Conservation (phyloP, 768 basidiomycete genomes). For the Leccinellum rugosiceps region DNA sequence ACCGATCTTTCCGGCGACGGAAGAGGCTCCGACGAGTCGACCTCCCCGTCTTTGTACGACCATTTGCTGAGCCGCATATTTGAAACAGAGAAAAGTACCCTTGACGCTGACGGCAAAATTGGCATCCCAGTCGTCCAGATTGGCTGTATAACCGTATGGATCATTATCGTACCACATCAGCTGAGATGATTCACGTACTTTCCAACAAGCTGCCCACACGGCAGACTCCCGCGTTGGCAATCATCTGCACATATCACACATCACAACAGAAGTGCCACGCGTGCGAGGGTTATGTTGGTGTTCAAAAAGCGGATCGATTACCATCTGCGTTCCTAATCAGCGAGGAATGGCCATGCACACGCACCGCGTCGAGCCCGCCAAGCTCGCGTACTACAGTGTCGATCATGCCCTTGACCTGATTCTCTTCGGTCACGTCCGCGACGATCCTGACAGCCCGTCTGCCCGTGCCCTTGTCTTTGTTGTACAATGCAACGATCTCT, state of each 20-base stretch:
- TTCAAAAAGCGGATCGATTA: background rate
- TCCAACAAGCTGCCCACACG: slow-evolving; percentile 1
- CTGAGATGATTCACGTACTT: slow-evolving; percentile 1
- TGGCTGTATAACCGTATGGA: slow-evolving; percentile 3
- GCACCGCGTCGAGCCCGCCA: slow-evolving; percentile 12
- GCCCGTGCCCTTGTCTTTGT: background rate
- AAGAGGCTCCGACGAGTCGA: slow-evolving; percentile 6
- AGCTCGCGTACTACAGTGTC: slow-evolving; percentile 1
- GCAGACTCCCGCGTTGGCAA: slow-evolving; percentile 14
- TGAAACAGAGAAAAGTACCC: slow-evolving; percentile 25
- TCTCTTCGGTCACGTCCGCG: slow-evolving; percentile 5
- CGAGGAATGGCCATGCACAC: slow-evolving; percentile 1
- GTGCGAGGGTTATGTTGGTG: background rate
- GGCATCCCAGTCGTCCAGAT: slow-evolving; percentile 26
- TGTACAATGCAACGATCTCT: background rate
- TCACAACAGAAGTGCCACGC: background rate
- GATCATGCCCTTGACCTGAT: slow-evolving; percentile 14
- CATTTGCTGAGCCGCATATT: slow-evolving; percentile 22
- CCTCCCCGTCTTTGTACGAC: slow-evolving; percentile 14
- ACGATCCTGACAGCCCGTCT: background rate
- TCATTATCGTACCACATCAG: background rate
- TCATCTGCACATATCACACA: slow-evolving; percentile 2
- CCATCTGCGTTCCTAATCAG: background rate
- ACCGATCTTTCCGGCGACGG: slow-evolving; percentile 1
- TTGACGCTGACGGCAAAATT: slow-evolving; percentile 15